Base-by-base conservation (phyloP, 768 basidiomycete genomes). In the Rhodotorula kratochvilovae region DNA sequence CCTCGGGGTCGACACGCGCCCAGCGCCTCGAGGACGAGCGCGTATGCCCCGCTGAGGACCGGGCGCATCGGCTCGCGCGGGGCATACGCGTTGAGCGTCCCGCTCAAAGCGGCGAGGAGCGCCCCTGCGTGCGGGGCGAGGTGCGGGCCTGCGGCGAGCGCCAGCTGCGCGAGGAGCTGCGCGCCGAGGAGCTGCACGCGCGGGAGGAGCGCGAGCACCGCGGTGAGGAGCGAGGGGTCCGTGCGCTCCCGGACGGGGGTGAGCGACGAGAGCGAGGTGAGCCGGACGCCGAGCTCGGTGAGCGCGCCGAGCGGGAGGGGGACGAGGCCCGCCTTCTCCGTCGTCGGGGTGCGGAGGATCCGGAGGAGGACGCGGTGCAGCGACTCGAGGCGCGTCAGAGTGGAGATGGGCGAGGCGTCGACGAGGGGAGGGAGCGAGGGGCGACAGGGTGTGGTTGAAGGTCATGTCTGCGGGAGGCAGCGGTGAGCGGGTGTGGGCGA, bases 41-140 rank as follows among this genome's bases (percentile, higher is more conserved):
- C 35, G 60, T 69, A 74, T 4, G 73, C 57, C 21, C 63, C 58
- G 10, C 54, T 46, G 6, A 74, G 54, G 2, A 59, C 69, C 6
- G 73, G 63, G 21, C 73, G 57, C 73, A 74, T 74, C 1, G 73
- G 73, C 58, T 68, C 67, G 39, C 73, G 58, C 12, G 64, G 39
- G 16, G 39, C 31, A 59, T 68, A 71, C 12, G 66, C 67, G 16
- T 29, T 31, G 10, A 71, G 54, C 15, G 73, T 70, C 23, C 59
- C 50, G 7, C 63, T 46, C 16, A 74, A 43, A 31, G 68, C 53
- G 3, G 31, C 39, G 13, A 74, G 62, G 29, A 74, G 35, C 0
- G 31, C 29, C 31, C 21, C 36, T 1, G 68, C 63, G 55, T 70
- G 54, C 16, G 50, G 48, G 5, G 63, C 66, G 46, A 71, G 43